A percentile compares a stretch with the other conserved stretches of the same genome.
Evolutionary conservation across 495 filamentous ascomycete species (phyloP).

Genomic region (Bombardia bombarda): DNA sequence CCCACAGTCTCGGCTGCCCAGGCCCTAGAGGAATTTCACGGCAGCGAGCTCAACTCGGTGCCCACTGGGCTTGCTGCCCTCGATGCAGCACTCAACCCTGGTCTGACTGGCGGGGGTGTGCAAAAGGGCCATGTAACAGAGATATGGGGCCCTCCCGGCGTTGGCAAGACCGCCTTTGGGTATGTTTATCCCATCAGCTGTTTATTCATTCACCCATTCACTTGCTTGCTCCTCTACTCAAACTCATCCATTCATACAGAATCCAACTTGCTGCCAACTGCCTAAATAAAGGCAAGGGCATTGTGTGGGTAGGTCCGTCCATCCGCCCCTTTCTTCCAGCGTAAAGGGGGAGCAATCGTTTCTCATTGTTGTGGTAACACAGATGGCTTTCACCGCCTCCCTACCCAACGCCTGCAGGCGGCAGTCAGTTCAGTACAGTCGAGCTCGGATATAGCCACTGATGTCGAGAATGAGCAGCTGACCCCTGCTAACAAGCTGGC

Average conservation of each 20-base stretch:
- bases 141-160: conserved; percentile 80
- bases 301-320: conserved; percentile 80
- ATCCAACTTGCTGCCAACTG: conserved; percentile 61
- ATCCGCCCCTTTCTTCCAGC: not conserved
- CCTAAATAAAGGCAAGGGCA: conserved; percentile 51
- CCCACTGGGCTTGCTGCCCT: conserved; percentile 59
- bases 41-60: conserved; percentile 39
- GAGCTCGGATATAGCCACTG: too few species aligned
- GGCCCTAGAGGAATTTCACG: conserved; percentile 58
- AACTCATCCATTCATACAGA: conserved; percentile 29
- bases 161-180: conserved; percentile 82
- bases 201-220: not conserved
- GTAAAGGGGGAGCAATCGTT: conserved; percentile 1
- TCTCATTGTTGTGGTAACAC: conserved; percentile 4
- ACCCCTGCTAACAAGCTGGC: conserved; percentile 4
- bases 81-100: conserved; percentile 32
- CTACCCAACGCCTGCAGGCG: conserved; percentile 20
- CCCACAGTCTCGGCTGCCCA: conserved; percentile 85
- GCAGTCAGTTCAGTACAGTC: too few species aligned
- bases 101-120: conserved; percentile 44
- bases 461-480: too few species aligned
- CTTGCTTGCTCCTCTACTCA: too few species aligned
- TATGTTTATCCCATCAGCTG: conserved; percentile 22
- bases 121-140: conserved; percentile 76
- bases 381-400: conserved; percentile 30